These are phyloP conservation scores for Santalum album DNA, from an alignment of 164 flowering plant species.

Conservation along the genomic window DNA sequence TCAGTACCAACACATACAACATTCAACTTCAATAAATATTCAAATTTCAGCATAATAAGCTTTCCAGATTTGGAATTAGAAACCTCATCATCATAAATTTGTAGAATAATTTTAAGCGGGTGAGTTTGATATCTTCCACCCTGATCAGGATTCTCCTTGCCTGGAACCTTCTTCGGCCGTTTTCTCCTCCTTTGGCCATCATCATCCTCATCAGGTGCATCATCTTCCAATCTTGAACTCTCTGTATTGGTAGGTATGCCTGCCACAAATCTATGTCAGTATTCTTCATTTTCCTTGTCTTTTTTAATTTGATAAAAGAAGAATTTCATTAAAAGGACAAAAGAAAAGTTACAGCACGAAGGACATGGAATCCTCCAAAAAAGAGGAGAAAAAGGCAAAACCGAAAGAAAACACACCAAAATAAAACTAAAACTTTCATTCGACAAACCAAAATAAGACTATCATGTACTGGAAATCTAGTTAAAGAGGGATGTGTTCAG, in stretches of 20 bases:
- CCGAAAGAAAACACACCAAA: no score
- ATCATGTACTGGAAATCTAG: no score
- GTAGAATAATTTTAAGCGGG: conserved; percentile 76
- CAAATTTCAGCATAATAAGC: conserved; percentile 71
- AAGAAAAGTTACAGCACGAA: no score
- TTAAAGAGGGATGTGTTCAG: no score
- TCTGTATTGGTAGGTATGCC: conserved; percentile 44
- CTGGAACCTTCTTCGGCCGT: conserved; percentile 60
- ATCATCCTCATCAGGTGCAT: conserved; percentile 82
- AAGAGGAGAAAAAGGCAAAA: no score
- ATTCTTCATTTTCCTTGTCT: no score
- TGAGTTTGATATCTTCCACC: conserved; percentile 63
- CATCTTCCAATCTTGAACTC: conserved; percentile 58
- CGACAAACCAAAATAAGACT: no score
- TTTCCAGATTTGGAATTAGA: conserved; percentile 49
- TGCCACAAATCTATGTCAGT: no score
- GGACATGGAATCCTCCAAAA: no score
- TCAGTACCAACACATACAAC: conserved; percentile 81
- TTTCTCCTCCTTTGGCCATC: conserved; percentile 97
- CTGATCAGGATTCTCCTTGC: conserved; percentile 57
- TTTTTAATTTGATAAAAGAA: no score
- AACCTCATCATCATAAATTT: conserved; percentile 60
- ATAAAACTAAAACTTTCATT: no score
- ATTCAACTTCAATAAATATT: conserved; percentile 70
- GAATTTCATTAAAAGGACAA: no score